Base-by-base conservation (phyloP, 208 protist genomes). In the Crithidia acanthocephali region DNA sequence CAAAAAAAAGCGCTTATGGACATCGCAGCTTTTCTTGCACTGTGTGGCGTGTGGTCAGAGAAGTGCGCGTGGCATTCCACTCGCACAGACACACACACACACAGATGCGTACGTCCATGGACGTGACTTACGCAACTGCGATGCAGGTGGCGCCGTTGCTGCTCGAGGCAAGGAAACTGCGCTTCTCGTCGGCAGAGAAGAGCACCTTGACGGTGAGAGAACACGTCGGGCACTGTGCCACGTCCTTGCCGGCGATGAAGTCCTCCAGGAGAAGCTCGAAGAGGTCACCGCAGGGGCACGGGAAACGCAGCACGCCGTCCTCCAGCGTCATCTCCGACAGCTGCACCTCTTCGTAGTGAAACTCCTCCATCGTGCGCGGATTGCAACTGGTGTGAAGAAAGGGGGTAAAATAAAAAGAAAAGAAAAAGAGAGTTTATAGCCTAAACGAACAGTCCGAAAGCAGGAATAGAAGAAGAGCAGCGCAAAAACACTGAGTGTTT, bases 251-350 rank as follows among this genome's bases (percentile, higher is more conserved):
- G 33, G 73, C 62, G 2, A 83, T 67, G 73, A 97, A 93, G 30
- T 95, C 90, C 7, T 83, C 74, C 1, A 97, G 66, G 4, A 76
- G 64, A 28, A 98, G 87, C 64, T 95, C 89, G 61, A 98, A 98
- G 23, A 95, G 73, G 66, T 98, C 94, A 10, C 94, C 94, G 61
- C 94, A 98, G 7, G 94, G 94, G 72, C 94, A 98, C 0, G 94
- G 92, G 57, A 92, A 98, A 28, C 80, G 83, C 52, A 98, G 80
- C 47, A 80, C 72, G 15, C 69, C 79, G 60, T 85, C 83, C 45
- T 97, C 91, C 18, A 95, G 56, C 47, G 62, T 79, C 88, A 98
- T 95, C 37, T 97, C 90, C 22, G 63, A 76, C 58, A 98, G 80
- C 42, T 65, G 30, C 20, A 98, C 91, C 64, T 97, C 90, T 59